phyloP scores from a whole-genome alignment of 2,329 filamentous ascomycete genomes.

The Pseudocercospora fijiensis region DNA sequence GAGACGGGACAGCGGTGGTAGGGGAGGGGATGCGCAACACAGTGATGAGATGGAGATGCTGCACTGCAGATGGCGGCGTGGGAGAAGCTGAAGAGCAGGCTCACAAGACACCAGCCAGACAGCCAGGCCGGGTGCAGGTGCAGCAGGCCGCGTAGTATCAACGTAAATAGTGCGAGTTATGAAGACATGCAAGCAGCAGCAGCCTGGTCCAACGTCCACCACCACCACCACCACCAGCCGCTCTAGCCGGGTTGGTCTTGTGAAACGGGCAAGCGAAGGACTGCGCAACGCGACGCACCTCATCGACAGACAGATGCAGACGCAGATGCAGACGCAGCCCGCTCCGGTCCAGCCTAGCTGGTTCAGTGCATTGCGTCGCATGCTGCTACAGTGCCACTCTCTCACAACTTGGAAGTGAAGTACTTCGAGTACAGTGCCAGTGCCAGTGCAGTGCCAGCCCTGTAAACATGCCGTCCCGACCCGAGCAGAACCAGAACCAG shows the following conservation, averaged over 20 bases:
- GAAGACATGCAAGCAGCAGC: background rate
- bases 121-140: background rate
- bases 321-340: slow-evolving; percentile 43
- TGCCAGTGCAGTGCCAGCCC: background rate
- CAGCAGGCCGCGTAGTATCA: background rate
- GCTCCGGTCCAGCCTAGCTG: background rate
- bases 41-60: background rate
- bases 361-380: background rate
- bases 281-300: slow-evolving; percentile 4
- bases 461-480: background rate
- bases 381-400: background rate
- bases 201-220: background rate
- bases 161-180: background rate
- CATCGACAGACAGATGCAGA: slow-evolving; percentile 45
- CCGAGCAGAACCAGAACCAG: too few species aligned
- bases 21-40: background rate
- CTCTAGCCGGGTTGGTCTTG: background rate
- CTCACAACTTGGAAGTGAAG: too few species aligned
- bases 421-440: background rate
- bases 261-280: background rate
- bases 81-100: too few species aligned
- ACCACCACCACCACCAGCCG: too few species aligned
- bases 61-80: too few species aligned
- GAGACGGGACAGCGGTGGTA: background rate
- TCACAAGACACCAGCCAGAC: background rate